Evolutionary conservation across 108 stramenopile genomes (phyloP), one percentile per base, ranked within the genome.

Genomic region (Cyclotella cryptica): DNA sequence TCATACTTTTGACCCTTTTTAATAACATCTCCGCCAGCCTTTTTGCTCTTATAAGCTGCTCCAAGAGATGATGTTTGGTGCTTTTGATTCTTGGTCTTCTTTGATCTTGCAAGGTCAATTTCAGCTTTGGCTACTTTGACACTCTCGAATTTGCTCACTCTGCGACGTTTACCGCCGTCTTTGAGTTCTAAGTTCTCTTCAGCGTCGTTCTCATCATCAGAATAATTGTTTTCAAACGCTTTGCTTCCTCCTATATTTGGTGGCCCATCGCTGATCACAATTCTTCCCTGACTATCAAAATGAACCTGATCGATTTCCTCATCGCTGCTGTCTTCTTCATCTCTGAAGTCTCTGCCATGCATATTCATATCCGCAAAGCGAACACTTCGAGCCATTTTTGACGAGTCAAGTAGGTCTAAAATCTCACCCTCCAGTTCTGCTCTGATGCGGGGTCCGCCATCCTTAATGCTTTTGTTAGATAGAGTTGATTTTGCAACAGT

Each of bases 11-110:
- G 91, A 24, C 91, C 95, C 86, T 96, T 95, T 63, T 89, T 90
- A 78, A 76, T 92, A 27, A 92, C 92, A 83, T 98, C 97, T 21
- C 97, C 97, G 13, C 97, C 97, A 42, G 96, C 92, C 77, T 95
- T 97, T 84, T 88, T 94, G 3, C 87, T 80, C 65, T 93, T 94
- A 85, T 94, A 98, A 13, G 87, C 84, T 30, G 89, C 76, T 24
- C 97, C 97, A 9, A 94, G 87, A n/a, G 68, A 67, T 27, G 72
- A 35, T 79, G 22, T 35, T 68, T 68, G 60, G 42, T 75, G 67
- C 54, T 78, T 66, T n/a, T 78, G 52, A 19, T 71, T 77, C 61
- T 78, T 79, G 41, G 66, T 75, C 43, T 52, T 57, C 22, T 63
- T 53, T 28, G 43, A 8, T 46, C 79, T 78, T 24, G 57, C 71